Evolutionary conservation across 441 rosid genomes (phyloP), one percentile per base, ranked within the genome.

Genomic region (Pelargonium myrrhifolium): DNA sequence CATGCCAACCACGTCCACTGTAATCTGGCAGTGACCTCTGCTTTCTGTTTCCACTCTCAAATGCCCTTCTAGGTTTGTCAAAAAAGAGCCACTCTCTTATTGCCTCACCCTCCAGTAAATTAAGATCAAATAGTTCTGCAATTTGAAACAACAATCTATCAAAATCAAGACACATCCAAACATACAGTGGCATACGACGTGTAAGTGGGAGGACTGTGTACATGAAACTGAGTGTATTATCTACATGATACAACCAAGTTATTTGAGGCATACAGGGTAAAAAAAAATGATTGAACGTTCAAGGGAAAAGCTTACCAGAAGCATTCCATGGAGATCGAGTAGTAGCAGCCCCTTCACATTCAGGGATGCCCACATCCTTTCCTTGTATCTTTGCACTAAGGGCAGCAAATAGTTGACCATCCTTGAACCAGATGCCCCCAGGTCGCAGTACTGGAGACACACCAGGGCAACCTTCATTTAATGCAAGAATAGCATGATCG

Each of bases 21-120:
- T 87, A 83, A 77, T 87, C 92, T 6, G 89, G 86, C 53, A 87
- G 81, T 4, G 89, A 85, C 78, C 92, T 82, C 76, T 87, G 92
- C 78, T 85, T 85, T 69, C 92, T 68, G 83, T 75, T 87, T 62
- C 92, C 92, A 2, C 86, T 85, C 69, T 85, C 92, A 75, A 85
- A 87, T 65, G 92, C 92, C 73, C 84, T 81, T 76, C 86, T 82
- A 4, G 86, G 92, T 68, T 85, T 87, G 73, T 87, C 89, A 28
- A 87, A 87, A 77, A 85, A 87, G 69, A 85, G 83, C 88, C 89
- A 87, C 65, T 85, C 88, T 71, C 88, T 77, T 18, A 83, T 65
- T 28, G 79, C 81, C 75, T 87, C 89, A 9, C 89, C 88, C 49
- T 76, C 79, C 40, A 82, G 78, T 64, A 87, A 76, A 47, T 74